A percentile compares a stretch with the other conserved stretches of the same genome.
Conservation (phyloP, 2,329 filamentous ascomycete genomes). For the Ceratocystis ficicola region DNA sequence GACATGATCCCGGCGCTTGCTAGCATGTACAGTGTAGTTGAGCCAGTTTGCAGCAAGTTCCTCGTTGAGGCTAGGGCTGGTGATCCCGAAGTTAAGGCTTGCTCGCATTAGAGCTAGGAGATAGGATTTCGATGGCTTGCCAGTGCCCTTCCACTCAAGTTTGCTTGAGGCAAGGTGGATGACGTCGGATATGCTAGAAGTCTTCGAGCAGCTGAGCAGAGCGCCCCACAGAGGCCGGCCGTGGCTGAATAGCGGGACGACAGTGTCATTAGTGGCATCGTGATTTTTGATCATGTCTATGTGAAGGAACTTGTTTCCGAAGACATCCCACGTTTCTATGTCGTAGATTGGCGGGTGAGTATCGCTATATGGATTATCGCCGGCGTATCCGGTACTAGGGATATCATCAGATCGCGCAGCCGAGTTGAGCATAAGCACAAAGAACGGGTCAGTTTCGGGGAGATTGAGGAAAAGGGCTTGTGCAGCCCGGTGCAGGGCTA, state of each 20-base stretch:
- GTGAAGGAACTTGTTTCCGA: constrained; percentile 1
- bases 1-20: constrained; percentile 15
- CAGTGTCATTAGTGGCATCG: constrained; percentile 5
- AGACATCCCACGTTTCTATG: constrained; percentile 16
- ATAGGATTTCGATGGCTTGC: constrained; percentile 13
- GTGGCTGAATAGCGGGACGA: constrained; percentile 11
- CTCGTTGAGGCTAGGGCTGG: constrained; percentile 10
- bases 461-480: constrained; percentile 19
- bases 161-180: constrained; percentile 18
- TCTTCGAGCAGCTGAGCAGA: constrained; percentile 13
- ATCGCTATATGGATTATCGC: constrained; percentile 13
- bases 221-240: constrained; percentile 21
- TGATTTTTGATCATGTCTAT: neutral
- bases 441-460: constrained; percentile 15
- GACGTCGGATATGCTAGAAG: constrained; percentile 14
- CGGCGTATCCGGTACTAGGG: neutral
- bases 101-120: constrained; percentile 16
- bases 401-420: neutral
- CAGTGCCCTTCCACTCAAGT: constrained; percentile 5
- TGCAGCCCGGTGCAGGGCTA: constrained; percentile 16
- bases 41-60: constrained; percentile 17
- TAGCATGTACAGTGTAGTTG: constrained; percentile 17
- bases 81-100: constrained; percentile 10
- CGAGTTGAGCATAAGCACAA: constrained; percentile 10
- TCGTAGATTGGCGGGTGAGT: constrained; percentile 19